Percentiles rank a stretch among this genome's conserved stretches.
phyloP scores from a whole-genome alignment of 345 rosid genomes.

The Nasturtium officinale region DNA sequence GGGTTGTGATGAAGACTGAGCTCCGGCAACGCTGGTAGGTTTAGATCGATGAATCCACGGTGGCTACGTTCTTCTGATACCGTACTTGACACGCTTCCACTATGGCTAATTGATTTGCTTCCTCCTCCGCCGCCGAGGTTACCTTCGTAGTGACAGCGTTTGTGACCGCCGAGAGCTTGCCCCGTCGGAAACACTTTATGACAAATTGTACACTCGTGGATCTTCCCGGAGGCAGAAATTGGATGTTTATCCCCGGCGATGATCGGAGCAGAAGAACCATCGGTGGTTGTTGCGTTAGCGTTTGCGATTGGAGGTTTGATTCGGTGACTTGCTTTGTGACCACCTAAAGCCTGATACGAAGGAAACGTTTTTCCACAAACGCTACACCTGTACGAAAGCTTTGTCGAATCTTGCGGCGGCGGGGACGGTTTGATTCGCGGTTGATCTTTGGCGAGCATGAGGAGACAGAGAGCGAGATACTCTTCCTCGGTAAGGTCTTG shows the following conservation, averaged over 20 bases:
- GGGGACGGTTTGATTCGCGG: conserved; percentile 30
- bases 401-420: conserved; percentile 33
- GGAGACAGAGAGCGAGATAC: conserved; percentile 75
- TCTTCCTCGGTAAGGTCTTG: conserved; percentile 57
- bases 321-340: conserved; percentile 97
- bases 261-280: conserved; percentile 32
- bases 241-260: conserved; percentile 28
- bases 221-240: conserved; percentile 47
- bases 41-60: conserved; percentile 72
- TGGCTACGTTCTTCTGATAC: conserved; percentile 57
- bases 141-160: conserved; percentile 96
- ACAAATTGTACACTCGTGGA: conserved; percentile 92
- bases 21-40: conserved; percentile 82
- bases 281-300: conserved; percentile 22
- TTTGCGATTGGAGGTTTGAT: conserved; percentile 52
- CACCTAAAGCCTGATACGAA: conserved; percentile 95
- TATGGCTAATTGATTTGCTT: conserved; percentile 39
- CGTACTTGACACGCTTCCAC: conserved; percentile 52
- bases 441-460: conserved; percentile 73
- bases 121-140: conserved; percentile 44
- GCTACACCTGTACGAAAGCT: conserved; percentile 64
- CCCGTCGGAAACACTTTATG: conserved; percentile 88
- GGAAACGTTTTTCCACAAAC: conserved; percentile 78
- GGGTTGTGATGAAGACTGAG: conserved; percentile 33
- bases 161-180: conserved; percentile 97